A percentile compares a stretch with the other conserved stretches of the same genome.
phyloP scores from a whole-genome alignment of 495 filamentous ascomycete species.

The Bombardia bombarda region DNA sequence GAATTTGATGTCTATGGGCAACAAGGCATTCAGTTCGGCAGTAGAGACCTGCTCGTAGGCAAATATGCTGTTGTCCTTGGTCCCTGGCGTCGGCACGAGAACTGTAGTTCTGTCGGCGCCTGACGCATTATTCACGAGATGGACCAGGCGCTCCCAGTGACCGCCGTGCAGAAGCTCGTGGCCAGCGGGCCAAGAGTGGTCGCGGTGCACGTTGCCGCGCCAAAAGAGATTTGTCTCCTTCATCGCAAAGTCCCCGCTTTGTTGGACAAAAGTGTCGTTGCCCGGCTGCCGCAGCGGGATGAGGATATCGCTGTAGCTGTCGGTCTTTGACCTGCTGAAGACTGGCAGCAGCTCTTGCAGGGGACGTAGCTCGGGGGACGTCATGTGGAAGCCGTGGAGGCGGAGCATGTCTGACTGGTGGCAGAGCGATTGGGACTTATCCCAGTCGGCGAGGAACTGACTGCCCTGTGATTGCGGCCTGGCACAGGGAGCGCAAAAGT shows the following conservation, averaged over 20 bases:
- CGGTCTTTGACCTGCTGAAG: constrained; percentile 65
- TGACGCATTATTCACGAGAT: constrained; percentile 47
- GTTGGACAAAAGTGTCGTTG: constrained; percentile 21
- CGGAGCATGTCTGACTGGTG: constrained; percentile 72
- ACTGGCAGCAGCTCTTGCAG: constrained; percentile 59
- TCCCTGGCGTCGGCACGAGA: constrained; percentile 22
- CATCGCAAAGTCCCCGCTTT: constrained; percentile 32
- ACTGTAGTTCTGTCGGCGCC: constrained; percentile 26
- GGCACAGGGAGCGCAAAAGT: constrained; percentile 55
- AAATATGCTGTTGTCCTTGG: constrained; percentile 23
- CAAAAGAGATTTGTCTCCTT: constrained; percentile 53
- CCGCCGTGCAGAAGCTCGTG: constrained; percentile 31
- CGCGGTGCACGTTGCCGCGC: constrained; percentile 42
- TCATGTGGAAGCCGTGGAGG: constrained; percentile 64
- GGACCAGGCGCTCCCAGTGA: constrained; percentile 53
- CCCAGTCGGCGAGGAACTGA: constrained; percentile 60
- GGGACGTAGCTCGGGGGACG: constrained; percentile 52
- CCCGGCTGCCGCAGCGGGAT: constrained; percentile 65
- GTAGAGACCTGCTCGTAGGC: constrained; percentile 24
- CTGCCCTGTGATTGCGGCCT: constrained; percentile 59
- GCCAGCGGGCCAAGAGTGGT: constrained; percentile 19
- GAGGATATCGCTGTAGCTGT: constrained; percentile 60
- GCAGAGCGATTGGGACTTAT: constrained; percentile 57
- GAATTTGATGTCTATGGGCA: constrained; percentile 37
- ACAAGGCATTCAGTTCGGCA: constrained; percentile 24